phyloP scores from a whole-genome alignment of 2,329 filamentous ascomycete species.

The Sodiomyces alkalinus region DNA sequence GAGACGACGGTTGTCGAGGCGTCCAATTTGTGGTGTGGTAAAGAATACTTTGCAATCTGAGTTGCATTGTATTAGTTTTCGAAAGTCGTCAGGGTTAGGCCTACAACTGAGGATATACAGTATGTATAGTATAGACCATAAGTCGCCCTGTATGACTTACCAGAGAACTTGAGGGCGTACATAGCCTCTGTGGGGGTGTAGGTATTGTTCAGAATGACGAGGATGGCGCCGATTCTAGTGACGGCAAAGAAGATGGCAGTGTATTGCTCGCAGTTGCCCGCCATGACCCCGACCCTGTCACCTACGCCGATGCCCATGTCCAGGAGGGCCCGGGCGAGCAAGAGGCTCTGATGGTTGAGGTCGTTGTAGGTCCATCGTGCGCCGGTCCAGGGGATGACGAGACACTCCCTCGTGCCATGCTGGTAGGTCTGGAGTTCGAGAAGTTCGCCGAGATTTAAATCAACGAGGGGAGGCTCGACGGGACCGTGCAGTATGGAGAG shows the following conservation, averaged over 20 bases:
- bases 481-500: constrained; percentile 53
- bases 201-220: constrained; percentile 72
- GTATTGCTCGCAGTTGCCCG: constrained; percentile 71
- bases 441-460: constrained; percentile 58
- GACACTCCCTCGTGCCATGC: constrained; percentile 49
- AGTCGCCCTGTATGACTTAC: constrained; percentile 23
- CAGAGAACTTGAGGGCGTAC: constrained; percentile 55
- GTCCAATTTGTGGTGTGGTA: constrained; percentile 53
- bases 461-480: constrained; percentile 51
- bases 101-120: no score
- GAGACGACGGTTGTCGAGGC: constrained; percentile 45
- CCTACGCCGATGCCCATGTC: constrained; percentile 51
- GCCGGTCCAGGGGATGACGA: constrained; percentile 64
- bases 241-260: constrained; percentile 59
- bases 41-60: constrained; percentile 61
- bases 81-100: no score
- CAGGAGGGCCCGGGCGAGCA: constrained; percentile 49
- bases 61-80: no score
- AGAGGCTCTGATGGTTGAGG: constrained; percentile 44
- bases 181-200: constrained; percentile 61
- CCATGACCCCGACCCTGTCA: constrained; percentile 62
- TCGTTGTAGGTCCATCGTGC: constrained; percentile 58
- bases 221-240: constrained; percentile 48
- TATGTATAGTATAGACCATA: no score
- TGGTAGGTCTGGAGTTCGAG: constrained; percentile 54